These are phyloP conservation scores for Ceratocystis lukuohia DNA, from an alignment of 2,329 filamentous ascomycete genomes.

Conservation along the genomic window DNA sequence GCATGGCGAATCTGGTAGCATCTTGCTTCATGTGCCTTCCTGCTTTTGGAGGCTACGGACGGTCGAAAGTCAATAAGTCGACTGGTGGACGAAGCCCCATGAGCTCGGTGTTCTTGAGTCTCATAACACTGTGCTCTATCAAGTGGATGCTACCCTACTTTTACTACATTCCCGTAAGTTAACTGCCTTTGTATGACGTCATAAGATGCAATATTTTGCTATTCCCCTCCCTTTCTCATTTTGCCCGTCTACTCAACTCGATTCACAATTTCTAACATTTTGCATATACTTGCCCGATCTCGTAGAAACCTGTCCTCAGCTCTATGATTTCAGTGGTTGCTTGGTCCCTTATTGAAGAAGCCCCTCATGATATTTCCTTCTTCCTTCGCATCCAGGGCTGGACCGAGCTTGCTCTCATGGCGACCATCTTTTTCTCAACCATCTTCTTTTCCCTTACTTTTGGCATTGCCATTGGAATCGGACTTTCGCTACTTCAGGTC, in stretches of 20 bases:
- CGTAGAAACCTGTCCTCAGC: conserved; percentile 78
- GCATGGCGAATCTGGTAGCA: conserved; percentile 79
- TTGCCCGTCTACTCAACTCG: not conserved
- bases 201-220: too few species aligned
- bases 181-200: not conserved
- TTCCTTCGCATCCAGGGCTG: conserved; percentile 77
- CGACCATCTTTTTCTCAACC: conserved; percentile 77
- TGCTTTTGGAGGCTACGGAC: conserved; percentile 87
- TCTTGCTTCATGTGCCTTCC: conserved; percentile 87
- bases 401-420: conserved; percentile 76
- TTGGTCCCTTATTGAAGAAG: conserved; percentile 88
- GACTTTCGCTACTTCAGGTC: conserved; percentile 76
- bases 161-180: conserved; percentile 80
- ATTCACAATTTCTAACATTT: not conserved
- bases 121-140: conserved; percentile 71
- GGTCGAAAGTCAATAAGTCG: conserved; percentile 87
- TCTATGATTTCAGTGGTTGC: conserved; percentile 93
- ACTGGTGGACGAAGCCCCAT: conserved; percentile 89
- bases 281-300: not conserved
- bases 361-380: conserved; percentile 81
- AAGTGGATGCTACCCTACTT: conserved; percentile 79
- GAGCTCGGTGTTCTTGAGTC: conserved; percentile 74
- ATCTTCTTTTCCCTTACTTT: conserved; percentile 91
- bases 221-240: not conserved
- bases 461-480: conserved; percentile 87